Conservation (phyloP, 306 rosid genomes). For the Carpinus fangiana region DNA sequence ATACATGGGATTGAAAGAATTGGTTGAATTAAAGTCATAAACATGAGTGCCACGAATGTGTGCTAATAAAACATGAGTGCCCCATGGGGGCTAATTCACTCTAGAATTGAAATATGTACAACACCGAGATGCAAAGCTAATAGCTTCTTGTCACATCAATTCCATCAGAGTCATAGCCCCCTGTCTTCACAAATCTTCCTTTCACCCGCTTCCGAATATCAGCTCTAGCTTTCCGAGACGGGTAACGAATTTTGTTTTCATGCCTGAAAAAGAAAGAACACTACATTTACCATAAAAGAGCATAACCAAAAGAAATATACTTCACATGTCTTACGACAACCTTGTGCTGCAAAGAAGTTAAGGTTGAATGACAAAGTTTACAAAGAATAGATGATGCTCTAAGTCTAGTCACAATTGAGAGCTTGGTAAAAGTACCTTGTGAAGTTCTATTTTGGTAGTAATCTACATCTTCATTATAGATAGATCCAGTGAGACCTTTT, state of each 20-base stretch:
- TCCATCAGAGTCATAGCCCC: slow-evolving; percentile 31
- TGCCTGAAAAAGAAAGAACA: slow-evolving; percentile 43
- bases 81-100: not conserved
- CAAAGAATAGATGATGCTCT: not conserved
- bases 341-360: not conserved
- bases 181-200: slow-evolving; percentile 44
- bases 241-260: slow-evolving; percentile 43
- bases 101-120: slow-evolving; percentile 18
- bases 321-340: not conserved
- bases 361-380: not conserved
- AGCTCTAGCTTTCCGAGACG: slow-evolving; percentile 45
- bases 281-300: slow-evolving; percentile 17
- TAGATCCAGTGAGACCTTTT: not conserved
- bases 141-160: slow-evolving; percentile 28
- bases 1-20: slow-evolving; percentile 25
- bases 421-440: no score
- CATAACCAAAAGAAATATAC: not conserved
- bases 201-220: slow-evolving; percentile 42
- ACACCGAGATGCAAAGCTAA: slow-evolving; percentile 23
- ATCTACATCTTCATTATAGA: not conserved
- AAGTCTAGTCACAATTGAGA: not conserved
- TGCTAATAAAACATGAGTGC: slow-evolving; percentile 1
- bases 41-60: slow-evolving; percentile 12
- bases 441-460: not conserved
- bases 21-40: slow-evolving; percentile 18